A percentile compares a stretch with the other conserved stretches of the same genome.
Evolutionary conservation across 305 asterid genomes (phyloP).

Genomic region (Fraxinus platypoda): DNA sequence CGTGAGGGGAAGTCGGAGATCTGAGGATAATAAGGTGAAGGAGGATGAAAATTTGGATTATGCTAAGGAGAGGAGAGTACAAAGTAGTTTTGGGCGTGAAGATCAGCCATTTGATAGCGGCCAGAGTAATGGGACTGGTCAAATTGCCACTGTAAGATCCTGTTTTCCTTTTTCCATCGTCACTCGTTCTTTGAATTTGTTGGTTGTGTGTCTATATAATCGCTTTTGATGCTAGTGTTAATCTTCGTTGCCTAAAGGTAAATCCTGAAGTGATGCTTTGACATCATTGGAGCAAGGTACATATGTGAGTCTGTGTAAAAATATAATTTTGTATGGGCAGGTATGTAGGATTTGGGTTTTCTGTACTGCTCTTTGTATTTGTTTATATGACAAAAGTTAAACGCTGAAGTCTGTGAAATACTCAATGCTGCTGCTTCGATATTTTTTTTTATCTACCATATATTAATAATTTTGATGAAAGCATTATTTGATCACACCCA

Average conservation of each 20-base stretch:
- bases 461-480: background rate
- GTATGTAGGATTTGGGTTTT: background rate
- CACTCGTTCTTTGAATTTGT: background rate
- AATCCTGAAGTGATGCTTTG: background rate
- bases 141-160: constrained; percentile 59
- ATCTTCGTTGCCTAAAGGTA: background rate
- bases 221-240: background rate
- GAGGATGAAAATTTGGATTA: constrained; percentile 18
- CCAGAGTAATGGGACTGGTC: constrained; percentile 31
- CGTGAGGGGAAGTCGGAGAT: constrained; percentile 55
- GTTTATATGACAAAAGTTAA: background rate
- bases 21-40: constrained; percentile 48
- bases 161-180: background rate
- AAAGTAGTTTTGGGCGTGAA: constrained; percentile 35
- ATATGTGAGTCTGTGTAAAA: background rate
- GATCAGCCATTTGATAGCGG: constrained; percentile 28
- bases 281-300: constrained; percentile 7
- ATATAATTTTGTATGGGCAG: background rate
- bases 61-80: constrained; percentile 31
- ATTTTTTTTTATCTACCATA: background rate
- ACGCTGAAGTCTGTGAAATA: background rate
- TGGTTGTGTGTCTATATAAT: background rate
- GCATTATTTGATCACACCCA: background rate
- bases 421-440: background rate
- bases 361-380: background rate